These are phyloP conservation scores for Xylaria sp. DNA, from an alignment of 2,329 filamentous ascomycete species.

Conservation along the genomic window DNA sequence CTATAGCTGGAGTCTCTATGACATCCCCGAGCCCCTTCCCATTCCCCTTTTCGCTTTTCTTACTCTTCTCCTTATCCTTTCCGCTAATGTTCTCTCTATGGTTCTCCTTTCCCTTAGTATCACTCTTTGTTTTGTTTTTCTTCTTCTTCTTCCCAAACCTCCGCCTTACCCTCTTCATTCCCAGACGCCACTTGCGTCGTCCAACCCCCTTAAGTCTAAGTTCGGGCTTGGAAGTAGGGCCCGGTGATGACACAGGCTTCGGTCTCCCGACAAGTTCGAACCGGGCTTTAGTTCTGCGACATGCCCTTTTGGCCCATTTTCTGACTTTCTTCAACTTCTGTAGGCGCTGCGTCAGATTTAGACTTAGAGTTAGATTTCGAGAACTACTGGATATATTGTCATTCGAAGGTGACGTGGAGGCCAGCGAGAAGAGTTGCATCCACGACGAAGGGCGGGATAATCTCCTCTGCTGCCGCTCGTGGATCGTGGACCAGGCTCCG, in stretches of 20 bases:
- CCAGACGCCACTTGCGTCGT: constrained; percentile 18
- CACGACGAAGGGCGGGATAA: constrained; percentile 13
- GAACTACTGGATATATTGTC: too few species aligned
- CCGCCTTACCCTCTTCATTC: neutral
- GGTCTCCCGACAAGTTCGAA: constrained; percentile 27
- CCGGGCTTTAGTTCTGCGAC: constrained; percentile 31
- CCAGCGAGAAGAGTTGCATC: constrained; percentile 18
- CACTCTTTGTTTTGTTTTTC: too few species aligned
- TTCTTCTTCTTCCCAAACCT: neutral
- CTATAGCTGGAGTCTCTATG: neutral
- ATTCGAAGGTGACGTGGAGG: too few species aligned
- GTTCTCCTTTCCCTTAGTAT: too few species aligned
- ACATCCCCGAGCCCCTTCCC: constrained; percentile 1
- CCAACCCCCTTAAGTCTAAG: neutral
- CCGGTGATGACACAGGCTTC: too few species aligned
- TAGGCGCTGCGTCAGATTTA: constrained; percentile 25
- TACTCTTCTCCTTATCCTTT: too few species aligned
- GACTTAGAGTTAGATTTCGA: constrained; percentile 19
- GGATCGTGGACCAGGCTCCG: constrained; percentile 22
- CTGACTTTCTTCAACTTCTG: constrained; percentile 33
- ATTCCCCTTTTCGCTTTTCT: neutral
- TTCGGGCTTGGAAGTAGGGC: neutral
- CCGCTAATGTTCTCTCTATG: too few species aligned
- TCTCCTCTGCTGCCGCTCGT: neutral
- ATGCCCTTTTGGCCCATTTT: constrained; percentile 35